These are phyloP conservation scores for Climacium dendroides DNA, from an alignment of 225 moss, liverwort and hornwort species.

Conservation along the genomic window DNA sequence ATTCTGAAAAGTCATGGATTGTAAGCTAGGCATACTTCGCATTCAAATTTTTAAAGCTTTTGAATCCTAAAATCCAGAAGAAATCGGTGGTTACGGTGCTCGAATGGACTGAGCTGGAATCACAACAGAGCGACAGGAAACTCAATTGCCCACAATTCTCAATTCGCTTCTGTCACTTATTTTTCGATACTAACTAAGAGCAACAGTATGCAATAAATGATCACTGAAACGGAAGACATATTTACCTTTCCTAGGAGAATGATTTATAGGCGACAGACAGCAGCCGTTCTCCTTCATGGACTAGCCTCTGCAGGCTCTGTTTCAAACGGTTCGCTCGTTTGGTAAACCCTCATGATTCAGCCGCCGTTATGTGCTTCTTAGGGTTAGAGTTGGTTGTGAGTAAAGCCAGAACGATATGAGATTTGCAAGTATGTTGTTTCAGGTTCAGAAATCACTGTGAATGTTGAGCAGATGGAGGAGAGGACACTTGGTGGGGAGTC, in stretches of 20 bases:
- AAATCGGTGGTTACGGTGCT: background rate
- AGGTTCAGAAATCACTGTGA: background rate
- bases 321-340: no score
- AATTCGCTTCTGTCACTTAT: background rate
- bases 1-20: background rate
- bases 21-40: background rate
- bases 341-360: background rate
- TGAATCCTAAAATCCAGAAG: background rate
- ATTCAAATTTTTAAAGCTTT: no score
- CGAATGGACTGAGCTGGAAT: background rate
- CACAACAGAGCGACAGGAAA: background rate
- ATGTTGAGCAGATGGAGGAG: background rate
- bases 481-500: background rate
- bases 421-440: background rate
- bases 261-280: no score
- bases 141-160: background rate
- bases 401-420: background rate
- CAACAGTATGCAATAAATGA: background rate
- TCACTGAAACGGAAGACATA: background rate
- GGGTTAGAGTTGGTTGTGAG: background rate
- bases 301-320: background rate
- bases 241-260: background rate
- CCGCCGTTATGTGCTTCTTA: no score
- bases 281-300: background rate
- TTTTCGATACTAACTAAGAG: background rate